A percentile compares a stretch with the other conserved stretches of the same genome.
Conservation (phyloP, 2,329 filamentous ascomycete species). For the Venturia oleaginea region DNA sequence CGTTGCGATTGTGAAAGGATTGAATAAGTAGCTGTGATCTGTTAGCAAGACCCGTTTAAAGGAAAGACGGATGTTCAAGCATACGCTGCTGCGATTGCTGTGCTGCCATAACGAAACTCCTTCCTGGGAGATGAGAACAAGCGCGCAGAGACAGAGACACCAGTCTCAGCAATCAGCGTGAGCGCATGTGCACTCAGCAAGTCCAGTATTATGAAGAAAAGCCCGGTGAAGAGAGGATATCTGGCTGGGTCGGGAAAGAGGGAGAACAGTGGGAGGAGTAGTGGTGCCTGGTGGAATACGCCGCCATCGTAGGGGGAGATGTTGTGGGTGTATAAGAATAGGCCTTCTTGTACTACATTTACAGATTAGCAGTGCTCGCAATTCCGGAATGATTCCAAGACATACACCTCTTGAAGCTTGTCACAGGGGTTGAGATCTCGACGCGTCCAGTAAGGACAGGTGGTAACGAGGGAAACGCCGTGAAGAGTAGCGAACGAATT, state of each 20-base stretch:
- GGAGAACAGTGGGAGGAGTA: conserved; percentile 85
- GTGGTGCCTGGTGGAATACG: conserved; percentile 69
- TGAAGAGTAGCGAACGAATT: conserved; percentile 70
- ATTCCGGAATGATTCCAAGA: conserved; percentile 13
- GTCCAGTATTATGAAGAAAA: conserved; percentile 76
- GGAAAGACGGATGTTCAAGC: conserved; percentile 19
- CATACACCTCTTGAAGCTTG: conserved; percentile 94
- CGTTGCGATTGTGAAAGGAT: conserved; percentile 84
- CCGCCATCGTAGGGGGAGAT: conserved; percentile 96
- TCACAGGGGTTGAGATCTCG: conserved; percentile 93
- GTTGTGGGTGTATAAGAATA: conserved; percentile 93
- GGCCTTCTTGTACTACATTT: conserved; percentile 80
- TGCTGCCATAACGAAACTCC: conserved; percentile 62
- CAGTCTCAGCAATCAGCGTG: conserved; percentile 69
- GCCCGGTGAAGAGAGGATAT: conserved; percentile 63
- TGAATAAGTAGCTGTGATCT: conserved; percentile 71
- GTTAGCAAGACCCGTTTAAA: background rate
- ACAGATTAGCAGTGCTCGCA: background rate
- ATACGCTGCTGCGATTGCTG: conserved; percentile 71
- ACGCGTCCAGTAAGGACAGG: conserved; percentile 82
- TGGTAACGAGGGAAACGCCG: conserved; percentile 72
- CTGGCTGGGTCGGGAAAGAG: conserved; percentile 63
- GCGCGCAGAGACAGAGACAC: conserved; percentile 64
- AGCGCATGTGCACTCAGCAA: conserved; percentile 74
- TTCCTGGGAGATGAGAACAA: conserved; percentile 72